Base-by-base conservation (phyloP, 306 rosid genomes). In the Quillaja saponaria region DNA sequence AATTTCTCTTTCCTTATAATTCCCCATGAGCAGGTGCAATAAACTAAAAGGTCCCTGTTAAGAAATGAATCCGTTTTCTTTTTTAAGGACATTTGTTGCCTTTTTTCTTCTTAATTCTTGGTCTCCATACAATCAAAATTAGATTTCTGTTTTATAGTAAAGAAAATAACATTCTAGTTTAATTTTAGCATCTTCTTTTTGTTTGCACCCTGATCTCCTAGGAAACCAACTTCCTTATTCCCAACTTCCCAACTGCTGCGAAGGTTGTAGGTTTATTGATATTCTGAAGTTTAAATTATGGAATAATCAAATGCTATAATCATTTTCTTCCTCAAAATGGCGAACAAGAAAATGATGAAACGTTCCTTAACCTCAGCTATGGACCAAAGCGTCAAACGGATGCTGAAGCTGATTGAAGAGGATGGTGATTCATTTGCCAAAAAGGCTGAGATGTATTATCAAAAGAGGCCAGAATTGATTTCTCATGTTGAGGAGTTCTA, bases 381-480 rank as follows among this genome's bases (percentile, higher is more conserved):
- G 96, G 99, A 92, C 73, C 77, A 68, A 58, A 76, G 76, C 55
- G 73, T 89, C 77, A 94, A 94, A 60, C 89, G 82, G 39, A 94
- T 94, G 96, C 61, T 92, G 91, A 89, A 81, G 94, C 76, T 92
- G 73, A 79, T 92, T 21, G 99, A 92, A 75, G 87, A 87, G 61
- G 96, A 92, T 76, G 99, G 87, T 46, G 99, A 94, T 78, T 86
- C 99, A 39, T 87, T 89, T 60, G 99, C 99, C 19, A 94, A 81
- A 73, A 94, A 77, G 65, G 99, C 89, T 55, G 97, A 94, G 68
- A 92, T 92, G 99, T 92, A 92, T 82, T 89, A 92, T 72, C 88
- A 89, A 73, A 92, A 83, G 79, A 80, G 99, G 57, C 99, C 99
- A 11, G 96, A 87, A 51, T 81, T 94, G 79, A 63, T 89, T 65